A percentile compares a stretch with the other conserved stretches of the same genome.
These are phyloP conservation scores for Turritis glabra DNA, from an alignment of 345 rosid species.

Conservation along the genomic window DNA sequence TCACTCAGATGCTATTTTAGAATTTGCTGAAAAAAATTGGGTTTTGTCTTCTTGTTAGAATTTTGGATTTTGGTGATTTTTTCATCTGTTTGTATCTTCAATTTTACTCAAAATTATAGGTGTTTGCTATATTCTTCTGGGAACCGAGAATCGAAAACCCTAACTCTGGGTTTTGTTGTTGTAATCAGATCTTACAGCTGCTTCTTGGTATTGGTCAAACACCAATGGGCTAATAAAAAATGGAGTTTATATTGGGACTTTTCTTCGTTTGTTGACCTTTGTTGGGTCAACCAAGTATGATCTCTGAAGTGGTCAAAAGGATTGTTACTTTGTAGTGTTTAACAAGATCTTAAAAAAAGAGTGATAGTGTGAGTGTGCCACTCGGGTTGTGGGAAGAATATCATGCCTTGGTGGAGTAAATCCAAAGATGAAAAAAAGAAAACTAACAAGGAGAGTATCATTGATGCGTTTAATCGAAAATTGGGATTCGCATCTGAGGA, in stretches of 20 bases:
- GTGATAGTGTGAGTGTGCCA: constrained; percentile 31
- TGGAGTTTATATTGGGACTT: neutral
- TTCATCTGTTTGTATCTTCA: neutral
- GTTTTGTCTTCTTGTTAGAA: neutral
- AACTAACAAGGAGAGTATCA: constrained; percentile 66
- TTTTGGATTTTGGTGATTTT: neutral
- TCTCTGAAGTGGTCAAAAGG: constrained; percentile 31
- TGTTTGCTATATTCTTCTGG: neutral
- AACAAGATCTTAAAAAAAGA: neutral
- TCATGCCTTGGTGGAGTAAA: constrained; percentile 71
- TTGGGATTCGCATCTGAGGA: constrained; percentile 59
- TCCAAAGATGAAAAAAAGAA: constrained; percentile 81
- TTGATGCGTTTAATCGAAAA: constrained; percentile 64
- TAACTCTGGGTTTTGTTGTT: constrained; percentile 25
- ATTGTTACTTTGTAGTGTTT: constrained; percentile 23
- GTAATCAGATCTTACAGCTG: constrained; percentile 33
- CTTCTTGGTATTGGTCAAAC: constrained; percentile 34
- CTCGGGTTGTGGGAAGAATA: constrained; percentile 23
- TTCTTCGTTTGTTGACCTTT: constrained; percentile 25
- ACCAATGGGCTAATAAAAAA: constrained; percentile 20
- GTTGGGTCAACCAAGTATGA: constrained; percentile 39
- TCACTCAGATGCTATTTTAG: neutral
- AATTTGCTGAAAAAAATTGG: neutral
- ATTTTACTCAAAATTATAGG: neutral
- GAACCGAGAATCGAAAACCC: constrained; percentile 13